phyloP scores from a whole-genome alignment of 1,284 basidiomycete genomes.

The Sutorius eximius region DNA sequence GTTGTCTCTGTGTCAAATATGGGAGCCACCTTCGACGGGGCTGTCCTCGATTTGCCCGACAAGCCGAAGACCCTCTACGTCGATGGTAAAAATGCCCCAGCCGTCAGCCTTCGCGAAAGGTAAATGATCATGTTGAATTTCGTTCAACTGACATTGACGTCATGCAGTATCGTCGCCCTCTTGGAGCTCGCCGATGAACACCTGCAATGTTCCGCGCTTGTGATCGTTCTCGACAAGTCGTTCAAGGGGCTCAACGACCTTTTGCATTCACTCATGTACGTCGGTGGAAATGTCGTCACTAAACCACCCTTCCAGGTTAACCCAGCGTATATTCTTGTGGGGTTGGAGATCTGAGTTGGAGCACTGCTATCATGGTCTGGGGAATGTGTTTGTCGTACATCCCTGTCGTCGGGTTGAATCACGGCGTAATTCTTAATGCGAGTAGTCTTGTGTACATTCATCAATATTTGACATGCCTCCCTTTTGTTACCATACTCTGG shows the following conservation, averaged over 20 bases:
- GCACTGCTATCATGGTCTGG: slow-evolving; percentile 19
- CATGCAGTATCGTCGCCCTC: slow-evolving; percentile 71
- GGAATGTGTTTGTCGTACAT: slow-evolving; percentile 29
- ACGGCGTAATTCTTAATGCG: slow-evolving; percentile 4
- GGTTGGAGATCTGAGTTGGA: slow-evolving; percentile 61
- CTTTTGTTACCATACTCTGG: background rate
- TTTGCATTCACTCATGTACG: slow-evolving; percentile 81
- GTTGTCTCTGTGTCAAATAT: slow-evolving; percentile 67
- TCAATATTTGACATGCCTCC: background rate
- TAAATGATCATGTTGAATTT: slow-evolving; percentile 29
- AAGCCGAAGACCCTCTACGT: slow-evolving; percentile 74
- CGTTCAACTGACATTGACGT: slow-evolving; percentile 7
- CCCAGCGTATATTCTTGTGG: slow-evolving; percentile 71
- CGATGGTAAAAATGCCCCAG: slow-evolving; percentile 75
- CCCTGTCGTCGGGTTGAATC: slow-evolving; percentile 30
- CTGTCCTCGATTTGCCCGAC: slow-evolving; percentile 72
- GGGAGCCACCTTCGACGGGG: slow-evolving; percentile 68
- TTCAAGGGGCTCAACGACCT: slow-evolving; percentile 59
- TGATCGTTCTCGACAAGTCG: slow-evolving; percentile 69
- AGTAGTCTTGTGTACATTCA: slow-evolving; percentile 10
- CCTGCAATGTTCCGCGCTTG: slow-evolving; percentile 70
- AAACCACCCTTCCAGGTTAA: slow-evolving; percentile 72
- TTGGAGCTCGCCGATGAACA: slow-evolving; percentile 80
- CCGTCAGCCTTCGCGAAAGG: slow-evolving; percentile 79
- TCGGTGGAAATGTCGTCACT: slow-evolving; percentile 75